Base-by-base conservation (phyloP, 176 grass and related monocot species). In the Guadua angustifolia region DNA sequence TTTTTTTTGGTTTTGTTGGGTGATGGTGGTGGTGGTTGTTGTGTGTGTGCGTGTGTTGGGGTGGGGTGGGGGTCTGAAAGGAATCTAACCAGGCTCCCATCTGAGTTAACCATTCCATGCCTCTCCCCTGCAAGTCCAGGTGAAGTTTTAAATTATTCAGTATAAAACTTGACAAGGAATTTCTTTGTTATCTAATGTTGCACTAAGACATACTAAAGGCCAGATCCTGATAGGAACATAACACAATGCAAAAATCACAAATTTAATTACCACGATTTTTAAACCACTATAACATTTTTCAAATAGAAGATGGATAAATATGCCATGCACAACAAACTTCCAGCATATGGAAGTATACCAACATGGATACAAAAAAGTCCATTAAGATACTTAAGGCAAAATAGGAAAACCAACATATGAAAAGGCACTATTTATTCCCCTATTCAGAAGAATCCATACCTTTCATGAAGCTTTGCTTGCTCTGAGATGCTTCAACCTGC, bases 401-500 rank as follows among this genome's bases (percentile, higher is more conserved):
- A 64, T 25, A 83, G 33, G 57, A 74, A 83, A 74, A 15, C 64
- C 4, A 17, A 42, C 24, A 72, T 49, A 65, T 21, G 52, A 24
- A 45, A 78, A 77, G 18, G 6, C 60, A 46, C 73, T 82, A 49
- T 47, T 22, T 75, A 81, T 60, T 88, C 53, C 9, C 44, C 45
- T 89, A 60, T 85, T 66, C 40, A 56, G 57, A 82, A 56, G 45
- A 85, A 59, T 6, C 11, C 25, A 38, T 86, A 92, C 90, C 90
- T 86, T 86, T 73, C 75, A 79, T 24, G 10, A 43, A 13, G 60
- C n/a, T 88, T 68, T 82, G 83, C 49, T 82, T 86, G 60, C 42
- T 47, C 49, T 49, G 68, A 92, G 78, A 39, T 56, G 62, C 40
- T 68, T 85, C 50, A 86, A 83, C 83, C 86, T 89, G 67, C 25